These are phyloP conservation scores for Panus rudis DNA, from an alignment of 768 basidiomycete genomes.

Conservation along the genomic window DNA sequence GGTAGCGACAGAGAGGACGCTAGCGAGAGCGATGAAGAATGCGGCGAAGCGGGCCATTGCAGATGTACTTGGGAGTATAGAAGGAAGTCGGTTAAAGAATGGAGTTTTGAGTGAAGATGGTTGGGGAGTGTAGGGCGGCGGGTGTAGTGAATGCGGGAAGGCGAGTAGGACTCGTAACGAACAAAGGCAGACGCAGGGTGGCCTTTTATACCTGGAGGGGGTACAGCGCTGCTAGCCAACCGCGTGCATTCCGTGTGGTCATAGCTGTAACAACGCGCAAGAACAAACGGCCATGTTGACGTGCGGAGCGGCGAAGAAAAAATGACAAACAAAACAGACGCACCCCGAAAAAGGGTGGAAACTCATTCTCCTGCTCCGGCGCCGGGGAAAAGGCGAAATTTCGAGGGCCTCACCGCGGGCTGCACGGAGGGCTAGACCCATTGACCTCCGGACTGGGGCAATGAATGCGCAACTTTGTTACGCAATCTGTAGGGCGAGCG, in stretches of 20 bases:
- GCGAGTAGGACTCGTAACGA: conserved; percentile 21
- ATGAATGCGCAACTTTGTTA: no score
- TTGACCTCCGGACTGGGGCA: no score
- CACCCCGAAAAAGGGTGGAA: no score
- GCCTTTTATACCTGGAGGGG: conserved; percentile 20
- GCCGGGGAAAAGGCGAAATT: no score
- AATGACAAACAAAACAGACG: no score
- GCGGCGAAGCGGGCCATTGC: conserved; percentile 34
- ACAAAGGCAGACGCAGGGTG: neutral
- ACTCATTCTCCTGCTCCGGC: no score
- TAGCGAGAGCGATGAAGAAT: conserved; percentile 33
- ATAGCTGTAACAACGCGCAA: conserved; percentile 1
- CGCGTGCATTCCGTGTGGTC: neutral
- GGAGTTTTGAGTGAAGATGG: conserved; percentile 11
- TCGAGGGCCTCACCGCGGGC: no score
- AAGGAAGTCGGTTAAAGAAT: conserved; percentile 9
- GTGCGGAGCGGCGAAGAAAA: conserved; percentile 2
- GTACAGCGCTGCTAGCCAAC: neutral
- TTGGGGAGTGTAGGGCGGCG: conserved; percentile 15
- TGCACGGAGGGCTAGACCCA: no score
- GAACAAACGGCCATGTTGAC: conserved; percentile 1
- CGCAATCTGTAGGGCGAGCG: no score
- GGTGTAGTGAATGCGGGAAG: conserved; percentile 14
- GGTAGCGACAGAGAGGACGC: conserved; percentile 33
- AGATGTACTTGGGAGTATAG: conserved; percentile 8